These are phyloP conservation scores for Lentinula boryana DNA, from an alignment of 768 basidiomycete species.

Conservation along the genomic window DNA sequence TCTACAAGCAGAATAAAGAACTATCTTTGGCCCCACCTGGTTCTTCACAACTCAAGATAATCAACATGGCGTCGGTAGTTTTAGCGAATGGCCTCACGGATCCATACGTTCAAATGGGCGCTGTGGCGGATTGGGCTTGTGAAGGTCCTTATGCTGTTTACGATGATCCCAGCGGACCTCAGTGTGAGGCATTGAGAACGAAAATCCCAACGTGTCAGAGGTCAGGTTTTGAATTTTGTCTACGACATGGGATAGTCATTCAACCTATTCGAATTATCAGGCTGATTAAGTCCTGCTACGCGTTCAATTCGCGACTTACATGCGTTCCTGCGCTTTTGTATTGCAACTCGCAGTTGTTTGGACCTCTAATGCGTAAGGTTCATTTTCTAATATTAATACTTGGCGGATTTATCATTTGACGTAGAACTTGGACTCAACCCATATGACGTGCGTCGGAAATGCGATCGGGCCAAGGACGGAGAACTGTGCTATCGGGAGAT, in stretches of 20 bases:
- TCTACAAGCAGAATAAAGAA: constrained; percentile 72
- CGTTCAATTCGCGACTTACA: constrained; percentile 49
- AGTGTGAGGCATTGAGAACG: constrained; percentile 54
- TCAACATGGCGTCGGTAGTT: constrained; percentile 81
- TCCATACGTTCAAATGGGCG: constrained; percentile 73
- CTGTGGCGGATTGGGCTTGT: constrained; percentile 79
- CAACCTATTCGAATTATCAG: constrained; percentile 9
- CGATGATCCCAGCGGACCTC: constrained; percentile 58
- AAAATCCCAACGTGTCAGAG: constrained; percentile 72
- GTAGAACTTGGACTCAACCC: constrained; percentile 74
- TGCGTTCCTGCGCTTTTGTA: constrained; percentile 75
- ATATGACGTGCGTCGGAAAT: constrained; percentile 79
- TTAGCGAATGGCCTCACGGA: constrained; percentile 88
- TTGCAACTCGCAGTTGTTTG: constrained; percentile 71
- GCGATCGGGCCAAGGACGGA: constrained; percentile 67
- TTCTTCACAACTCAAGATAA: constrained; percentile 45
- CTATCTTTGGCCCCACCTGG: constrained; percentile 32
- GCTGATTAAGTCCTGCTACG: constrained; percentile 67
- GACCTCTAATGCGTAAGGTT: constrained; percentile 61
- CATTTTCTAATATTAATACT: not conserved
- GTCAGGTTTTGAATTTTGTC: not conserved
- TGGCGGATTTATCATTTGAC: not conserved
- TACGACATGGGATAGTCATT: not conserved
- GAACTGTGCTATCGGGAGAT: constrained; percentile 68
- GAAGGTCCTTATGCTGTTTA: constrained; percentile 80